Evolutionary conservation across 2,329 filamentous ascomycete species (phyloP), one percentile per base, ranked within the genome.

Genomic region (Lachnellula hyalina): DNA sequence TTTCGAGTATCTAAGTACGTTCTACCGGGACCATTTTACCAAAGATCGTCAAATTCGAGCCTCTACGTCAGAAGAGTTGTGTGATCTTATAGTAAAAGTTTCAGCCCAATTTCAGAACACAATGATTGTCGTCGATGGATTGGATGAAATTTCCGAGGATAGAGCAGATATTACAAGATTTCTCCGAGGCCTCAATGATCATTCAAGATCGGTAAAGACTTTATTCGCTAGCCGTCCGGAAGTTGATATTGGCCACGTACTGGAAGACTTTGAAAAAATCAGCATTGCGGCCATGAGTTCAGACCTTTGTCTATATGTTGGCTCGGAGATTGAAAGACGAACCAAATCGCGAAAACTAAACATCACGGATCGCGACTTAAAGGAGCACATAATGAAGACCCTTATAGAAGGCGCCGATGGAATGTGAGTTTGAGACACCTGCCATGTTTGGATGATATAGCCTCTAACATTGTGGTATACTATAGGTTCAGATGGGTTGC

Each of bases 401-500:
- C 54, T 63, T 7, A 23, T 58, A 9, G 44, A 55, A 1, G 51
- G 52, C 7, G 62, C 63, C 4, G 47, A 61, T 19, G 61, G 65
- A 41, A 67, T 68, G 64, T 64, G 32, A 50, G 55, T 53, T 19
- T 23, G 2, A 36, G 6, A 28, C 12, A n/a, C 5, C 9, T 35
- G 6, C 21, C 17, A 25, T 12, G 2, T 21, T 36, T 12, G 19
- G n/a, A 25, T 12, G 17, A 4, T 32, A 47, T n/a, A 38, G 41
- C 17, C 17, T 38, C 44, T 35, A 19, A 47, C 15, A 8, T 38
- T 11, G 9, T 32, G 14, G 46, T 9, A 41, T n/a, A 45, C 9
- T 49, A 14, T 61, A 66, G 63, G 64, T 67, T 67, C 45, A 67
- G 66, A 21, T 69, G 65, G 67, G 65, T 66, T 8, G 34, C 66